Evolutionary conservation across 805 yeast genomes (phyloP).

Genomic region (Grigorovia transvaalensis): DNA sequence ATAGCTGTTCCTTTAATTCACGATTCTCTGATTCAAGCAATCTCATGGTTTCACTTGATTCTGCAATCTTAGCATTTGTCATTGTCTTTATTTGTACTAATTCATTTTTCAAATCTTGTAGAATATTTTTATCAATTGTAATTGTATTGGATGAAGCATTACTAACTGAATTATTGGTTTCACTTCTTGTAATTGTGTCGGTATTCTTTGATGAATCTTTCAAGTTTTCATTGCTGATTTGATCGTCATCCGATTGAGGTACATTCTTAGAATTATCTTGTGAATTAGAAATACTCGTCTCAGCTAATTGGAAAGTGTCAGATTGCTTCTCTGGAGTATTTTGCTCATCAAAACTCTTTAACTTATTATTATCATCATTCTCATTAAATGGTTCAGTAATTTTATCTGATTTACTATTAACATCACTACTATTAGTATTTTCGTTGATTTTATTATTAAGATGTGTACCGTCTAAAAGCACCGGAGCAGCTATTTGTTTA

Average conservation of each 20-base stretch:
- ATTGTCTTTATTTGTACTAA: conserved; percentile 31
- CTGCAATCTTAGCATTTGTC: conserved; percentile 42
- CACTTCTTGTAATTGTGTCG: not conserved
- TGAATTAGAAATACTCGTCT: not conserved
- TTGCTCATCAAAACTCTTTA: not conserved
- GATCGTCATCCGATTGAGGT: not conserved
- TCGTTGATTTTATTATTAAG: not conserved
- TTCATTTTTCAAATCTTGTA: conserved; percentile 28
- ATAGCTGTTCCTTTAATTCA: conserved; percentile 10
- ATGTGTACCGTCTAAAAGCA: not conserved
- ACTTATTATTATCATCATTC: not conserved
- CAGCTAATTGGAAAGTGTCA: not conserved
- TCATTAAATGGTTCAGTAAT: not conserved
- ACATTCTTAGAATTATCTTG: not conserved
- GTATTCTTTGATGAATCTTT: not conserved
- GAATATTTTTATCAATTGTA: conserved; percentile 16
- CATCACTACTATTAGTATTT: not conserved
- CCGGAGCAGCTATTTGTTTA: not conserved
- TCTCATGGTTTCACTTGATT: conserved; percentile 46
- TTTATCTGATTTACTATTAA: not conserved
- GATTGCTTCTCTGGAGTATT: not conserved
- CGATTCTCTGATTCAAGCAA: conserved; percentile 34
- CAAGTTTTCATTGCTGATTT: too few species aligned
- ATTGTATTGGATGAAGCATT: not conserved
- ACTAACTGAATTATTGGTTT: not conserved